Evolutionary conservation across 805 yeast genomes (phyloP), one percentile per base, ranked within the genome.

Genomic region (Yamadazyma olivae): DNA sequence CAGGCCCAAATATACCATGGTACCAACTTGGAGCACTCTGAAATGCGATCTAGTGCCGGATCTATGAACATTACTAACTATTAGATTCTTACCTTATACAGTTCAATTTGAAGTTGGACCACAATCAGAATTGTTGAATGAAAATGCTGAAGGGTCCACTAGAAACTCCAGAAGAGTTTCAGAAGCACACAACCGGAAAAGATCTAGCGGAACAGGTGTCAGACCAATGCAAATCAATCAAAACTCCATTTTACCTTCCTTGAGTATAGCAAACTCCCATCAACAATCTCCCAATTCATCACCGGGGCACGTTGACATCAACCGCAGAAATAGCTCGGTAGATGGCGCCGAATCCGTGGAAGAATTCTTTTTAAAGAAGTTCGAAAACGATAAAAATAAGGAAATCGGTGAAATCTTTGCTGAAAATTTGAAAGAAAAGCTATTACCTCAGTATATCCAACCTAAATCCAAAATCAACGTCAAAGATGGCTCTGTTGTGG

Each of bases 11-110:
- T n/a, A n/a, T n/a, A n/a, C n/a, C n/a, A n/a, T n/a, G n/a, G n/a
- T n/a, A n/a, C n/a, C n/a, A n/a, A n/a, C n/a, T n/a, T n/a, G n/a
- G n/a, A n/a, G n/a, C n/a, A n/a, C n/a, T n/a, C n/a, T n/a, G n/a
- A n/a, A n/a, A n/a, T n/a, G n/a, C n/a, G n/a, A n/a, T n/a, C n/a
- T n/a, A n/a, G n/a, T n/a, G n/a, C n/a, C n/a, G n/a, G n/a, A n/a
- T n/a, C n/a, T n/a, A n/a, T n/a, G n/a, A n/a, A n/a, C n/a, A n/a
- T 7, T 20, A 20, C 23, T 20, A 20, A 20, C 23, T 7, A 14
- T 17, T 40, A 76, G 83, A 32, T 82, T 83, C 48, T 64, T 83
- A 31, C 93, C 93, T 2, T 79, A 79, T 50, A 80, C 88, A 3
- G 88, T 83, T n/a, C 85, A 82, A 44, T 76, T 76, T 44, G 77